Percentiles rank a stretch among this genome's conserved stretches.
Conservation (phyloP, 2,329 filamentous ascomycete species). For the Madurella fahalii region DNA sequence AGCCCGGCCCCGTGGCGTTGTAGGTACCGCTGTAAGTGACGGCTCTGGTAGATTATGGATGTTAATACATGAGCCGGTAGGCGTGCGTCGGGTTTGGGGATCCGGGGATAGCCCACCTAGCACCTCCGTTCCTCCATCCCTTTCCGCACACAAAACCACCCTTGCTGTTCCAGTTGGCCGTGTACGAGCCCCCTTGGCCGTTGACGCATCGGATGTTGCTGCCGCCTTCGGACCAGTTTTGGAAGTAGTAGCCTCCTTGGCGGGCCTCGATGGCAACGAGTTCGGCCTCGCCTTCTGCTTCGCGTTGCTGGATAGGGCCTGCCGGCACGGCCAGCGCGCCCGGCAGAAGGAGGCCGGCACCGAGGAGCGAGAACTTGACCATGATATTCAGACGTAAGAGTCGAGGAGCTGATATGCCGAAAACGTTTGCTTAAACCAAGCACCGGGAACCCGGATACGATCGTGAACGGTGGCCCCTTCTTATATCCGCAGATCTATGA, state of each 20-base stretch:
- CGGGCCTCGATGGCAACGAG: conserved; percentile 17
- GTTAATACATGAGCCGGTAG: not conserved
- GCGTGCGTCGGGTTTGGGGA: not conserved
- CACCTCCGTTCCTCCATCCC: conserved; percentile 52
- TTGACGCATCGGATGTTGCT: conserved; percentile 41
- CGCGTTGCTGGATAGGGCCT: not conserved
- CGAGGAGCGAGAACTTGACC: conserved; percentile 12
- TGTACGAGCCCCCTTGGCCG: conserved; percentile 38
- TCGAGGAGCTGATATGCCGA: too few species aligned
- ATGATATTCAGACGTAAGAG: not conserved
- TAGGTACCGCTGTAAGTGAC: conserved; percentile 37
- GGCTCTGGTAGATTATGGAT: conserved; percentile 19
- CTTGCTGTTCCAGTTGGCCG: conserved; percentile 39
- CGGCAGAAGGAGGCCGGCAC: not conserved
- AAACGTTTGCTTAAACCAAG: not conserved
- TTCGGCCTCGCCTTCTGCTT: not conserved
- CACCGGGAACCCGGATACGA: not conserved
- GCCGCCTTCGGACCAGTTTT: conserved; percentile 41
- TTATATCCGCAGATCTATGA: not conserved
- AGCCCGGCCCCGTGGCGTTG: conserved; percentile 37
- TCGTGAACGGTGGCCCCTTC: not conserved
- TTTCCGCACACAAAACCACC: conserved; percentile 57
- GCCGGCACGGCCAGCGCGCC: conserved; percentile 6
- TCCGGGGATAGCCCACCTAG: conserved; percentile 36
- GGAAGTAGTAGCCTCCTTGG: conserved; percentile 35